phyloP scores from a whole-genome alignment of 441 rosid genomes.

The Mallotus japonicus region DNA sequence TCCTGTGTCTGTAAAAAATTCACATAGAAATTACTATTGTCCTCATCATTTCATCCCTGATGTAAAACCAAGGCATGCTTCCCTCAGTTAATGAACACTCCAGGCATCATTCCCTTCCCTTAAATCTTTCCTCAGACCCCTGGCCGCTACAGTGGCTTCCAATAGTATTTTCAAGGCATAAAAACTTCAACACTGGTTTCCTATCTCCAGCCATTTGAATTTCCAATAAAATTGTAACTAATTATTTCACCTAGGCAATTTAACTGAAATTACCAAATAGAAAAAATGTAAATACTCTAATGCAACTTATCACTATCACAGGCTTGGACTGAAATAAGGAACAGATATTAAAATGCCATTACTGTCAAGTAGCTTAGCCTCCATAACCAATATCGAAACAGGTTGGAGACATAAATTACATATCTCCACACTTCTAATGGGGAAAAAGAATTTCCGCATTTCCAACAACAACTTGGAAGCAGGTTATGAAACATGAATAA shows the following conservation, averaged over 20 bases:
- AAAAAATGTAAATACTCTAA: no score
- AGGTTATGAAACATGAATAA: conserved; percentile 2
- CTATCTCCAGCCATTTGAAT: neutral
- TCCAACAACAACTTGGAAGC: neutral
- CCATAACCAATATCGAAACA: neutral
- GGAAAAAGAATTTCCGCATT: neutral
- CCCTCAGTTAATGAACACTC: neutral
- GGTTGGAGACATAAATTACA: neutral
- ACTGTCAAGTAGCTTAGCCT: neutral
- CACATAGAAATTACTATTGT: neutral
- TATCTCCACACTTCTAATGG: neutral
- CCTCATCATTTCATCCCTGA: neutral
- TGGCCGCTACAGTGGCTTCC: neutral
- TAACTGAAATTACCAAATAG: neutral
- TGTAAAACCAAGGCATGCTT: no score
- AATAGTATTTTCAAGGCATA: conserved; percentile 8
- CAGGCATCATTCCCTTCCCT: neutral
- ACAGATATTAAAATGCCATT: neutral
- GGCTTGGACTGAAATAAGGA: neutral
- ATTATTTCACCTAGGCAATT: neutral
- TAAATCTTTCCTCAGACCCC: neutral
- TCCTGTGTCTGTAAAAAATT: neutral
- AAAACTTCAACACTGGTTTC: neutral
- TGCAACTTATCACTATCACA: conserved; percentile 7
- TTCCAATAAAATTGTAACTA: neutral